Base-by-base conservation (phyloP, 2,329 filamentous ascomycete species). In the Emergomyces orientalis region DNA sequence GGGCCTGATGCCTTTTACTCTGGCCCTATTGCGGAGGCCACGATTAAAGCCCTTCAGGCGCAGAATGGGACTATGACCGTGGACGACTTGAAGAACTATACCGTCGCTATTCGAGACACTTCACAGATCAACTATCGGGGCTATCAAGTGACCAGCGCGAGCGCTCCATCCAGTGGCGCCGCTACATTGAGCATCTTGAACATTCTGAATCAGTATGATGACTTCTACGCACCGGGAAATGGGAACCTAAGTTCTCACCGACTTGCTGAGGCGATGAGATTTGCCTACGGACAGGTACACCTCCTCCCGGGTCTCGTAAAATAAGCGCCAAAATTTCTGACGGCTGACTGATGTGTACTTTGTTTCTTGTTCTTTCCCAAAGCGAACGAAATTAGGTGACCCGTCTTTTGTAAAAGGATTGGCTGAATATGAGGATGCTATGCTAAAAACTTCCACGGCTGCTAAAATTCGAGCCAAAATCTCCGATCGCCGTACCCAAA, bases 211-310 rank as follows among this genome's bases (percentile, higher is more conserved):
- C 88, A 89, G 22, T 95, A 91, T 70, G 76, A 83, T 0, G 74
- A 78, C 45, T 86, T 93, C 57, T 86, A 84, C 22, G 76, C 84
- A 14, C 75, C 81, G 1, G 77, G 83, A 52, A 77, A 75, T 22
- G 67, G 83, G 25, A 87, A 90, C 68, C 77, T 95, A 0, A 90
- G 87, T 45, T 88, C 87, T 0, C 94, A 97, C 75, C 85, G 89
- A 17, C 82, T 96, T 67, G 86, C 91, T 70, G 94, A 97, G 79
- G 88, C 91, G 14, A 90, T 96, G 78, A 84, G 91, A 27, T 97
- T 96, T 73, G 91, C 85, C 2, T 97, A 97, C 72, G 91, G 88
- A 45, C 74, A 80, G 72, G 77, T 78, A 47, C 32, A 32, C 43
- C 2, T 1, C 56, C 13, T 49, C 47, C 22, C 11, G 17, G 1